Evolutionary conservation across 1,284 basidiomycete species (phyloP), one percentile per base, ranked within the genome.

Genomic region (Melampsora allii-populina): DNA sequence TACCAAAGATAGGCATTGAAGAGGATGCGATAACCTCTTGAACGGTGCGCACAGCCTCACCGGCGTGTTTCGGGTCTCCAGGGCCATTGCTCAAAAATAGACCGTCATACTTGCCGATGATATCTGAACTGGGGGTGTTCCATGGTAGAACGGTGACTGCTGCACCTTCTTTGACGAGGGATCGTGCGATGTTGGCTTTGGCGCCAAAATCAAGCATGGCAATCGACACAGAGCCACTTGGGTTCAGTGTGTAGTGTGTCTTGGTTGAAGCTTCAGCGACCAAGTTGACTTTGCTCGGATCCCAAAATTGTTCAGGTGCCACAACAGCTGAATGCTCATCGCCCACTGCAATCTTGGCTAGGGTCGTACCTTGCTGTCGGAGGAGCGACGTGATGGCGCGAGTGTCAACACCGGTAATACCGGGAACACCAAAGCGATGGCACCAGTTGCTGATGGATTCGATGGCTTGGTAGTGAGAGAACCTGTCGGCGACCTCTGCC

Each of bases 61-160:
- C 88, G 83, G 94, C 95, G 77, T 91, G 90, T 78, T 86, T 86
- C 31, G 95, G 96, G 82, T 95, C 93, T 77, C 95, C 95, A 2
- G 95, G 95, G 12, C 96, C 95, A 82, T 98, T 98, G 78, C 91
- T 90, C 77, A 98, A 86, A 86, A 98, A 98, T 21, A 98, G 86
- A 7, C 96, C 96, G 81, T 98, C 95, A 79, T 86, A 98, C 77
- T 91, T 86, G 82, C 97, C 91, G 60, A 92, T 87, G 75, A 97
- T 85, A 24, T 87, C 81, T 84, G 96, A 94, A 85, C 98, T 97
- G 83, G 98, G 92, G 82, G 86, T 95, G 84, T 98, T 88, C 95
- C 96, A 98, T 0, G 95, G 95, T 24, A 98, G 85, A 61, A 98
- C 94, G 5, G 95, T 98, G 65, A 98, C 92, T 36, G 90, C 86